Evolutionary conservation across 257 asterid genomes (phyloP).

Genomic region (Ilex aquifolium): DNA sequence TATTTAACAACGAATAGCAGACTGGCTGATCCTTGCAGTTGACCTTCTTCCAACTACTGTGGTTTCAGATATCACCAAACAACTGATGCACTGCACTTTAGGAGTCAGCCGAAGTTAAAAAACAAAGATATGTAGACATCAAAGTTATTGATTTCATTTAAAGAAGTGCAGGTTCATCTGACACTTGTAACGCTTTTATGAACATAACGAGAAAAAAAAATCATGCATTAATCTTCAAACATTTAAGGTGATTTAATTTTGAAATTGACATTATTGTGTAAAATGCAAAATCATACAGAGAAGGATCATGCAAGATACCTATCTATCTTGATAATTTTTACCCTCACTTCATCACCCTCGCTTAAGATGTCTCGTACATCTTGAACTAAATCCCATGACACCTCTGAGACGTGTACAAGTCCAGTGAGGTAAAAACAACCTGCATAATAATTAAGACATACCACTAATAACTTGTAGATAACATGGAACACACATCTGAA

Average conservation of each 20-base stretch:
- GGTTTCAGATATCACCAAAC: too few relatives aligned
- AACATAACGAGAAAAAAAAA: not conserved
- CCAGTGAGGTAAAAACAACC: constrained; percentile 81
- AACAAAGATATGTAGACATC: not conserved
- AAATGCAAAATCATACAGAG: not conserved
- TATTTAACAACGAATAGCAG: too few relatives aligned
- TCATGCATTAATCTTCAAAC: not conserved
- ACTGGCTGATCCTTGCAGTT: too few relatives aligned
- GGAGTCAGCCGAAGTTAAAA: too few relatives aligned
- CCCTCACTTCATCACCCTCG: constrained; percentile 79
- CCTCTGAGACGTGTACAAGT: constrained; percentile 90
- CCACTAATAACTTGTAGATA: not conserved
- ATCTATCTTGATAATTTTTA: constrained; percentile 61
- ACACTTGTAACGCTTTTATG: not conserved
- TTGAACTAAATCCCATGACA: constrained; percentile 95
- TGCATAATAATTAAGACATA: constrained; percentile 21
- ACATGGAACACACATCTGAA: constrained; percentile 4
- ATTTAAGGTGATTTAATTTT: not conserved
- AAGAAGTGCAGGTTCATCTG: not conserved
- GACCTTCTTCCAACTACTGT: too few relatives aligned
- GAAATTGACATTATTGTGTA: not conserved
- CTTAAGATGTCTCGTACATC: constrained; percentile 73
- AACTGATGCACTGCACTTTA: too few relatives aligned
- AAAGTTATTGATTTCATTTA: not conserved
- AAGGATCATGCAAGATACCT: constrained; percentile 40